phyloP scores from a whole-genome alignment of 257 asterid species.

The Ophiorrhiza pumila region DNA sequence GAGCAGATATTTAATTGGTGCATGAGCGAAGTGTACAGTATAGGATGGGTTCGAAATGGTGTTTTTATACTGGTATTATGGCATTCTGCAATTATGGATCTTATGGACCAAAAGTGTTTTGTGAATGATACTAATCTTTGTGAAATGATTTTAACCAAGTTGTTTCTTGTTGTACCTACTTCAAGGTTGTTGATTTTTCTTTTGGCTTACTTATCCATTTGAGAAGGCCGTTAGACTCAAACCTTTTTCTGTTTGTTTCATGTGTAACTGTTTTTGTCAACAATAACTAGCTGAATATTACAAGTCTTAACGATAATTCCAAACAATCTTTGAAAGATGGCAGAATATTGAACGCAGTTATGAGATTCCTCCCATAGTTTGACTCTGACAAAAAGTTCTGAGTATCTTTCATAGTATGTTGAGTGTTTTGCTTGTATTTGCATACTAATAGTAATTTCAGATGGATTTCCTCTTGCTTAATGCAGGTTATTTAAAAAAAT shows the following conservation, averaged over 20 bases:
- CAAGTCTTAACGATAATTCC: neutral
- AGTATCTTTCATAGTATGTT: neutral
- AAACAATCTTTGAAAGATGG: neutral
- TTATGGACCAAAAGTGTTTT: neutral
- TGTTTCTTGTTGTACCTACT: neutral
- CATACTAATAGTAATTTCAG: neutral
- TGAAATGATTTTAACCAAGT: neutral
- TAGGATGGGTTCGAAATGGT: neutral
- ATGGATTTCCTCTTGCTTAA: neutral
- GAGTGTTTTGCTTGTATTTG: neutral
- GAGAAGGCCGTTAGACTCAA: neutral
- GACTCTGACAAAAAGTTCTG: neutral
- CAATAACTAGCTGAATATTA: neutral
- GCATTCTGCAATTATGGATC: neutral
- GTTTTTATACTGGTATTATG: neutral
- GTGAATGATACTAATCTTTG: no score
- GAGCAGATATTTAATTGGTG: neutral
- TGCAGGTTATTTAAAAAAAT: neutral
- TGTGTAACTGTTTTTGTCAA: neutral
- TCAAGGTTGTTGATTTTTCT: neutral
- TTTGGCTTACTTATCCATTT: neutral
- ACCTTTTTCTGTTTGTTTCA: neutral
- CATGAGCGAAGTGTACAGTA: neutral
- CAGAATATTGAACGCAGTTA: neutral
- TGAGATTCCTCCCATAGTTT: neutral